These are phyloP conservation scores for Stereum hirsutum DNA, from an alignment of 1,284 basidiomycete species.

Conservation along the genomic window DNA sequence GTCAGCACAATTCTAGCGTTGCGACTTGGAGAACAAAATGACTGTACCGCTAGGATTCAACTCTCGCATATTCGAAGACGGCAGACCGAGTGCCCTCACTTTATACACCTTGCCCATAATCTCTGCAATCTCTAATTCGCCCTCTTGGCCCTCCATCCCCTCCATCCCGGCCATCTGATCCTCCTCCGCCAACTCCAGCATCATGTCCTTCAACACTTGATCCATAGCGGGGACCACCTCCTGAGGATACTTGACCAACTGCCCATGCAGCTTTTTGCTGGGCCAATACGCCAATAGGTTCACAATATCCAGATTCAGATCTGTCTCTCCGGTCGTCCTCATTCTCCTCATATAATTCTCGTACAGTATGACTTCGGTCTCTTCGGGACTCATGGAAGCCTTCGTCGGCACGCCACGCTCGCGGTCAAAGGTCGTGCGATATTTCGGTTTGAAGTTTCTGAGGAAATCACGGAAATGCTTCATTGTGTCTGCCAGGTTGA, in stretches of 20 bases:
- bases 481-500: conserved; percentile 88
- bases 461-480: conserved; percentile 85
- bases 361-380: conserved; percentile 68
- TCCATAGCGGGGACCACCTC: conserved; percentile 97
- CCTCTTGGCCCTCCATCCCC: conserved; percentile 62
- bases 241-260: conserved; percentile 89
- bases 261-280: conserved; percentile 71
- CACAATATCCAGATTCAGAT: conserved; percentile 84
- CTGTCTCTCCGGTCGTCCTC: conserved; percentile 86
- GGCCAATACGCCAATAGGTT: conserved; percentile 89
- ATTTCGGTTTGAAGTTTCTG: conserved; percentile 90
- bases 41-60: conserved; percentile 79
- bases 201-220: conserved; percentile 86
- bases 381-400: conserved; percentile 49
- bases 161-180: conserved; percentile 62
- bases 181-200: conserved; percentile 74
- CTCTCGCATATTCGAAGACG: conserved; percentile 83
- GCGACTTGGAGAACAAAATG: background rate
- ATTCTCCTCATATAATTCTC: conserved; percentile 80
- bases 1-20: background rate
- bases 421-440: conserved; percentile 72
- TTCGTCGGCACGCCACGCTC: conserved; percentile 49
- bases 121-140: conserved; percentile 73
- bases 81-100: conserved; percentile 83
- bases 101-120: conserved; percentile 83